Base-by-base conservation (phyloP, 345 rosid species). In the Hypericum androsaemum region DNA sequence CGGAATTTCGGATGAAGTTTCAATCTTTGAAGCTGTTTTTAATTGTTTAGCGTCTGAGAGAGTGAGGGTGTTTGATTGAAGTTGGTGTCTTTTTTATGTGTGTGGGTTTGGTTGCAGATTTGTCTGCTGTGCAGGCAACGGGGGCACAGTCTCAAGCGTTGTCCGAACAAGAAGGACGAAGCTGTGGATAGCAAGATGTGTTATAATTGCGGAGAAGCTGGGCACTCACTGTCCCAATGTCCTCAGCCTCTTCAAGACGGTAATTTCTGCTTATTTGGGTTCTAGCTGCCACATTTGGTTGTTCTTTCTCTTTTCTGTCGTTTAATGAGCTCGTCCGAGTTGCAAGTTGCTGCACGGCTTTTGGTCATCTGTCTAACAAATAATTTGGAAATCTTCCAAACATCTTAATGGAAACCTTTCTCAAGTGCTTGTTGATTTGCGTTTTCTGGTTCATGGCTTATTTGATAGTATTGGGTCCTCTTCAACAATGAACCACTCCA, bases 61-160 rank as follows among this genome's bases (percentile, higher is more conserved):
- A 22, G 32, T 22, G 32, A 4, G 32, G 32, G 32, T 22, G 32
- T 22, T 22, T 22, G 32, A 4, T 22, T 22, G 2, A 22, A 22
- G 4, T 22, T 22, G 32, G 2, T 22, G 32, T 22, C 32, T 22
- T 22, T n/a, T 22, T 22, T 22, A 22, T 22, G 1, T 63, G 54
- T 47, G 50, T 55, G 12, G 62, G 32, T 22, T 22, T 72, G 47
- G 8, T 52, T 61, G 74, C 67, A 92, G 96, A 75, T 87, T 69
- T 92, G 96, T 52, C 80, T 92, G 80, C 79, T 73, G 12, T 84
- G 96, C 53, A 61, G 95, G 50, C 85, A 64, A 7, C 73, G 95
- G 0, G 96, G 98, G 53, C 98, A 92, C 61, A 87, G 88, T 73
- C 80, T 92, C 14, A 84, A 78, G 73, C 77, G 72, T 65, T 92